Evolutionary conservation across 345 rosid genomes (phyloP).

Genomic region (Microcos paniculata): DNA sequence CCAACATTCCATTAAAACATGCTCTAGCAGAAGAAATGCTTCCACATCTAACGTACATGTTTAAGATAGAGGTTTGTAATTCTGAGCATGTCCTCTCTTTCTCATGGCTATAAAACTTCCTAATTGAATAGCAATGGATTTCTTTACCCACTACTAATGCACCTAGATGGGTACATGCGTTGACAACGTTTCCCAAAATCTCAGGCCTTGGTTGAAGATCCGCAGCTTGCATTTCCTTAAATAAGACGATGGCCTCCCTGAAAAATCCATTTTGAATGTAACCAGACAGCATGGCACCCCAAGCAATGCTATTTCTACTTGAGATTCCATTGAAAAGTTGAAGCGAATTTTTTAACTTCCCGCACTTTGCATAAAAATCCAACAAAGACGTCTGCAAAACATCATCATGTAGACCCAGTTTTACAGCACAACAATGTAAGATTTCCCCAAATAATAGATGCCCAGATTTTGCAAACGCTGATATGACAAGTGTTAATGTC

Average conservation of each 20-base stretch:
- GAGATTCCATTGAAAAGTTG: conserved; percentile 26
- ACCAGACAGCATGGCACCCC: conserved; percentile 36
- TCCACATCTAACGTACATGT: conserved; percentile 39
- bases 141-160: conserved; percentile 32
- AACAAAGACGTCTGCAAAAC: conserved; percentile 34
- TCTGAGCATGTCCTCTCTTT: conserved; percentile 19
- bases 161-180: conserved; percentile 29
- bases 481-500: conserved; percentile 26
- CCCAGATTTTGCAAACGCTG: conserved; percentile 24
- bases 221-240: conserved; percentile 24
- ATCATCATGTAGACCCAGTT: conserved; percentile 30
- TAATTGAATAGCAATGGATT: conserved; percentile 29
- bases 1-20: conserved; percentile 27
- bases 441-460: conserved; percentile 26
- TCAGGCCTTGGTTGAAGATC: conserved; percentile 26
- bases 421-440: conserved; percentile 30
- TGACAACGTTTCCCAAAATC: conserved; percentile 26
- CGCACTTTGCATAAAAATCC: conserved; percentile 44
- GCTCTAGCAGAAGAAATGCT: conserved; percentile 29
- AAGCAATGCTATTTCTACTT: conserved; percentile 25
- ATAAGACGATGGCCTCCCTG: conserved; percentile 29
- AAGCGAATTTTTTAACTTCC: conserved; percentile 18
- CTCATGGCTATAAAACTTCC: conserved; percentile 15
- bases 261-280: conserved; percentile 29
- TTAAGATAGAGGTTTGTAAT: conserved; percentile 29